These are phyloP conservation scores for Breynia disticha DNA, from an alignment of 441 rosid species.

Conservation along the genomic window DNA sequence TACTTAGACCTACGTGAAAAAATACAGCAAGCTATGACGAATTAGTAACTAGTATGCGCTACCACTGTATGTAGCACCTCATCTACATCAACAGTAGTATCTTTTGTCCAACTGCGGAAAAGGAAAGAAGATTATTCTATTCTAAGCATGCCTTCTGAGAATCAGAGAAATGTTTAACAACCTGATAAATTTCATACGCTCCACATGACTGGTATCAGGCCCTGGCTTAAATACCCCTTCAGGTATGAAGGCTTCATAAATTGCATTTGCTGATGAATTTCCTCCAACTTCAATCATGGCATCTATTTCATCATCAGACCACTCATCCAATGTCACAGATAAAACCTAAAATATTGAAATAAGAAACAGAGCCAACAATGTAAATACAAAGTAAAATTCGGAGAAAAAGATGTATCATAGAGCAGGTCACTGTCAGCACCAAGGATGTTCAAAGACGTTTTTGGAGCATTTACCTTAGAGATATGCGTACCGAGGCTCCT, in stretches of 20 bases:
- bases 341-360: slow-evolving; percentile 43
- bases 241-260: slow-evolving; percentile 81
- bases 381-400: neutral
- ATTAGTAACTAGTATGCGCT: neutral
- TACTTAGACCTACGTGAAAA: slow-evolving; percentile 70
- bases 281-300: slow-evolving; percentile 94
- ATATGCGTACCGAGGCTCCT: slow-evolving; percentile 92
- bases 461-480: slow-evolving; percentile 58
- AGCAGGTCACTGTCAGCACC: neutral
- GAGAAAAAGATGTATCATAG: neutral
- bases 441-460: slow-evolving; percentile 10
- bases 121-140: too few species aligned
- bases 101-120: too few species aligned
- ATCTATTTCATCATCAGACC: slow-evolving; percentile 86
- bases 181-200: slow-evolving; percentile 77
- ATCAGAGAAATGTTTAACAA: slow-evolving; percentile 14
- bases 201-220: slow-evolving; percentile 67
- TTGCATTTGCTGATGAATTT: slow-evolving; percentile 75
- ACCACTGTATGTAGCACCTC: too few species aligned
- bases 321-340: slow-evolving; percentile 90
- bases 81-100: neutral
- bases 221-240: slow-evolving; percentile 67
- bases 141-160: too few species aligned
- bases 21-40: slow-evolving; percentile 8
- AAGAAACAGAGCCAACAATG: neutral